Evolutionary conservation across 108 stramenopile genomes (phyloP).

Genomic region (Tribonema minus): DNA sequence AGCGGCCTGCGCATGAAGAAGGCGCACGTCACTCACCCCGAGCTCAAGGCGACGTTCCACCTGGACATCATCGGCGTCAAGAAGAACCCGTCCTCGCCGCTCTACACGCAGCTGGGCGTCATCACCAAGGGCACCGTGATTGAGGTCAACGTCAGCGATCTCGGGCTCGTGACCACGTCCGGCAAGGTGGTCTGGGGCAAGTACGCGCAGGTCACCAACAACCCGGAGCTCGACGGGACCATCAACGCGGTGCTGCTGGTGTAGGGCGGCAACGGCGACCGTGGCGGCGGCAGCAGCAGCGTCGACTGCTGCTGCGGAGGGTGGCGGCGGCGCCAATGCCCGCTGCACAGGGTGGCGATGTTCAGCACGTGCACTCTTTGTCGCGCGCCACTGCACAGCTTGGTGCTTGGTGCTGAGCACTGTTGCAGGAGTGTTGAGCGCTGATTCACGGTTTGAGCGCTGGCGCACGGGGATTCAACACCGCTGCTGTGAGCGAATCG

Average conservation of each 20-base stretch:
- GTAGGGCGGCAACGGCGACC: conserved; percentile 22
- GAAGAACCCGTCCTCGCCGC: conserved; percentile 84
- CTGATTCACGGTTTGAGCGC: no score
- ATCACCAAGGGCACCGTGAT: conserved; percentile 99
- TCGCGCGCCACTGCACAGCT: no score
- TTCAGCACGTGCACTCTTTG: no score
- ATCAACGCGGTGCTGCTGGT: conserved; percentile 84
- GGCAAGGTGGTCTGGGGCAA: conserved; percentile 99
- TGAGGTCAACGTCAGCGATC: conserved; percentile 95
- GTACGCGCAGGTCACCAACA: conserved; percentile 96
- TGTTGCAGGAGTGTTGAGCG: no score
- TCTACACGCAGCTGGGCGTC: conserved; percentile 80
- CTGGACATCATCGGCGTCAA: conserved; percentile 96
- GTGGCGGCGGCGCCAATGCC: no score
- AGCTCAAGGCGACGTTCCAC: conserved; percentile 96
- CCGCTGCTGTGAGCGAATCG: no score
- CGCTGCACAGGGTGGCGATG: no score
- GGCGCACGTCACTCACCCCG: conserved; percentile 99
- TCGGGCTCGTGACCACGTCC: conserved; percentile 93
- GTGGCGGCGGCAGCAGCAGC: not conserved
- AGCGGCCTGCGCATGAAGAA: conserved; percentile 93
- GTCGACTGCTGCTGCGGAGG: not conserved
- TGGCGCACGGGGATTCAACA: no score
- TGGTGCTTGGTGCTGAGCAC: no score
- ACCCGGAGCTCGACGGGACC: conserved; percentile 86